Conservation (phyloP, 768 basidiomycete genomes). For the Rhodotorula kratochvilovae region DNA sequence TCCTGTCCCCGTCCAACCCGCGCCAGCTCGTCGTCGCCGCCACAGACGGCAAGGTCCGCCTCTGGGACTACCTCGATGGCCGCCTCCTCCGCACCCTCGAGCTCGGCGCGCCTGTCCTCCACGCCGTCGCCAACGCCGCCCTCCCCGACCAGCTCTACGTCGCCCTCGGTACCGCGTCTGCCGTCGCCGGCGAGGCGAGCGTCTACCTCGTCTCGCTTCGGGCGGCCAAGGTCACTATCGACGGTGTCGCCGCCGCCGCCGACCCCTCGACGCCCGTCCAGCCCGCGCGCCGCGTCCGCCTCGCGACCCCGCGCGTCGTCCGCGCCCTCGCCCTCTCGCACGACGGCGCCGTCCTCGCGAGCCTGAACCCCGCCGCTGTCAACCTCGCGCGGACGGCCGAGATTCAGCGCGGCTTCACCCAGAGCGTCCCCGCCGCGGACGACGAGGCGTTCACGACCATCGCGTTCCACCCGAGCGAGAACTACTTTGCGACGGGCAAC, state of each 20-base stretch:
- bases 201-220: slow-evolving; percentile 33
- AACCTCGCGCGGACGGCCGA: slow-evolving; percentile 57
- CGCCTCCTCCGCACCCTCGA: slow-evolving; percentile 68
- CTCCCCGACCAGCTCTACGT: slow-evolving; percentile 69
- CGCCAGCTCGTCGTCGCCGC: slow-evolving; percentile 86
- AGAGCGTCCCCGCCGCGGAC: slow-evolving; percentile 71
- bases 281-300: slow-evolving; percentile 35
- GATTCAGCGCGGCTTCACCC: slow-evolving; percentile 50
- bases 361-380: slow-evolving; percentile 68
- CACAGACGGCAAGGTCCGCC: slow-evolving; percentile 71
- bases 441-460: slow-evolving; percentile 72
- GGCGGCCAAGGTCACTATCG: not conserved
- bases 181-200: slow-evolving; percentile 9
- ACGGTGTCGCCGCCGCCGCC: not conserved
- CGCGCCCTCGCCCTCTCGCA: slow-evolving; percentile 67
- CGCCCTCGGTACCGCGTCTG: slow-evolving; percentile 45
- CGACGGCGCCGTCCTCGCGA: slow-evolving; percentile 72
- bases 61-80: slow-evolving; percentile 93
- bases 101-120: slow-evolving; percentile 64
- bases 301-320: slow-evolving; percentile 35
- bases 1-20: slow-evolving; percentile 75
- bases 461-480: slow-evolving; percentile 79
- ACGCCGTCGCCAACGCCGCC: slow-evolving; percentile 65
- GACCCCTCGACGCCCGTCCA: slow-evolving; percentile 17
- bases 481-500: slow-evolving; percentile 95